Percentiles rank a stretch among this genome's conserved stretches.
Conservation (phyloP, 768 basidiomycete species). For the Strobilomyces confusus region DNA sequence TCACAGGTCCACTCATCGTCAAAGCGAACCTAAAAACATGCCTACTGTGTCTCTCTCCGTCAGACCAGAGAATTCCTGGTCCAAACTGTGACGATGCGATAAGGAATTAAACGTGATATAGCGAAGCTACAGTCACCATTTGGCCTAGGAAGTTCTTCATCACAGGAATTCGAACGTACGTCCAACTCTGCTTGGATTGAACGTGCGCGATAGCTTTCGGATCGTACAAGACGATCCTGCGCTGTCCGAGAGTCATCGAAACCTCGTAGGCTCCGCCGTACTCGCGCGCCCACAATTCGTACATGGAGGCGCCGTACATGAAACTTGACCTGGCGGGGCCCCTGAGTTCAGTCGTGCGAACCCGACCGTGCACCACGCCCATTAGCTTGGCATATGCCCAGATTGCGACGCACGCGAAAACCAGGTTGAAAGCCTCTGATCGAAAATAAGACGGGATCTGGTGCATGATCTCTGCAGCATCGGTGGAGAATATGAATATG, state of each 20-base stretch:
- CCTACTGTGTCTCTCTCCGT: too few relatives aligned
- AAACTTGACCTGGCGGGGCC: constrained; percentile 18
- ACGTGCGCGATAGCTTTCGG: constrained; percentile 31
- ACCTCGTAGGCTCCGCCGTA: constrained; percentile 15
- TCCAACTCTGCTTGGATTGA: constrained; percentile 10
- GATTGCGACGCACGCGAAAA: not conserved
- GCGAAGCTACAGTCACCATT: not conserved
- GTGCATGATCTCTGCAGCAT: not conserved
- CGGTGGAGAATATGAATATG: not conserved
- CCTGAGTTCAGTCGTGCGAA: constrained; percentile 14
- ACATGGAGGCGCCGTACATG: constrained; percentile 13
- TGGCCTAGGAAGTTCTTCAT: constrained; percentile 32
- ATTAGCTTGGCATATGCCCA: constrained; percentile 10
- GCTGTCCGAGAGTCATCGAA: constrained; percentile 11
- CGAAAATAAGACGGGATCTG: not conserved
- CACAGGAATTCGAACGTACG: constrained; percentile 40
- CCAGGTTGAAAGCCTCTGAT: not conserved
- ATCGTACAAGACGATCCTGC: constrained; percentile 32
- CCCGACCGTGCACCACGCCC: constrained; percentile 2
- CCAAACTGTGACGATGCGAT: not conserved
- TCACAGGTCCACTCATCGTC: too few relatives aligned
- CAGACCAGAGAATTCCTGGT: too few relatives aligned
- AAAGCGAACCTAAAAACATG: too few relatives aligned
- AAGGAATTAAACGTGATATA: not conserved
- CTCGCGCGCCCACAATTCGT: constrained; percentile 19